A percentile compares a stretch with the other conserved stretches of the same genome.
Conservation (phyloP, 306 rosid genomes). For the Abrus pulchellus region DNA sequence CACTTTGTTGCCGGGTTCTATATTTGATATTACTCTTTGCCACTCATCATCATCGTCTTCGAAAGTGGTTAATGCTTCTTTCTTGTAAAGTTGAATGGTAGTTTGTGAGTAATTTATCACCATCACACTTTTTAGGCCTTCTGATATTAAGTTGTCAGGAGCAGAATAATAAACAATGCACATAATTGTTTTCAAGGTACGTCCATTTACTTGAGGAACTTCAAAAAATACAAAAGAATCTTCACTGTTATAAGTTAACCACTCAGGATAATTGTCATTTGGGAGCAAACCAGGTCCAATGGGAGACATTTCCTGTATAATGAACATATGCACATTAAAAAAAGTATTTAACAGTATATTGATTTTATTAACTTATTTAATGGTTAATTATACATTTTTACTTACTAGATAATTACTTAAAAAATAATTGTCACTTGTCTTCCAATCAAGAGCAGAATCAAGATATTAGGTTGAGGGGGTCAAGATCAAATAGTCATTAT, state of each 20-base stretch:
- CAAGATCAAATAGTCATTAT: too few relatives aligned
- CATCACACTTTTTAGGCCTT: background rate
- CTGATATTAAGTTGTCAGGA: background rate
- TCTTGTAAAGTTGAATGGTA: background rate
- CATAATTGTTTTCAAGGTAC: background rate
- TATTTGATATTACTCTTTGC: background rate
- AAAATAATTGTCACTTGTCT: too few relatives aligned
- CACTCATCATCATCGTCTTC: background rate
- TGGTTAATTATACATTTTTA: too few relatives aligned
- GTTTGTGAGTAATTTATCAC: background rate
- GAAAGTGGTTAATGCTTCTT: background rate
- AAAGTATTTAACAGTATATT: too few relatives aligned
- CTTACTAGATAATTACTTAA: too few relatives aligned
- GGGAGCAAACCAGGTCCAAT: background rate
- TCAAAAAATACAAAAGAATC: background rate
- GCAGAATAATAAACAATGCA: background rate
- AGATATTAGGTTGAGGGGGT: too few relatives aligned
- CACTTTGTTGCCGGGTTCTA: background rate
- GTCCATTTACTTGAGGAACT: conserved; percentile 13
- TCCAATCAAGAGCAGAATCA: too few relatives aligned
- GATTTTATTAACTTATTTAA: too few relatives aligned
- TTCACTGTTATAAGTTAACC: background rate
- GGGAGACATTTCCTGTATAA: background rate
- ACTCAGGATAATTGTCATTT: background rate
- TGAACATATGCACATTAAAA: background rate